A percentile compares a stretch with the other conserved stretches of the same genome.
Evolutionary conservation across 768 basidiomycete species (phyloP).

Genomic region (Tricholoma sp.): DNA sequence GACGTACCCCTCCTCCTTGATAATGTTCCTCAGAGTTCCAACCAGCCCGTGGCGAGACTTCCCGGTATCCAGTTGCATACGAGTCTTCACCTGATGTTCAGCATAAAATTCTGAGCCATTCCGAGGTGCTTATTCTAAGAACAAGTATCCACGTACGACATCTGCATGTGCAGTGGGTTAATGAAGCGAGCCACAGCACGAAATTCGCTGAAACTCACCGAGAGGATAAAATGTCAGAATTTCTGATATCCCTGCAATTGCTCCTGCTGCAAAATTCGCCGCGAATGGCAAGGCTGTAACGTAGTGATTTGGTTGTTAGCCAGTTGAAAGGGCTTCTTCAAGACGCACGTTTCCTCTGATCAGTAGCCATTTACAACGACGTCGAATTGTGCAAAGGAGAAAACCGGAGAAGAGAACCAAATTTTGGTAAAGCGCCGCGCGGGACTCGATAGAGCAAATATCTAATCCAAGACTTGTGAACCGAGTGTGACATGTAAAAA

Average conservation of each 20-base stretch:
- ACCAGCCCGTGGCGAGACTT: conserved; percentile 73
- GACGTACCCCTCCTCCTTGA: conserved; percentile 86
- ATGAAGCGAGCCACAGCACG: not conserved
- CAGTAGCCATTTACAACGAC: conserved; percentile 17
- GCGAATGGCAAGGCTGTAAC: conserved; percentile 71
- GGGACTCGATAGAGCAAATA: no score
- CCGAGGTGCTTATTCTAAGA: conserved; percentile 4
- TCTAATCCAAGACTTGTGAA: not conserved
- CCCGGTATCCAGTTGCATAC: conserved; percentile 94
- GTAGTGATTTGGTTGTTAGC: not conserved
- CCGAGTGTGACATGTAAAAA: conserved; percentile 2
- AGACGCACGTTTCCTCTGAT: conserved; percentile 28
- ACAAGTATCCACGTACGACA: conserved; percentile 59
- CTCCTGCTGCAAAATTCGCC: conserved; percentile 92
- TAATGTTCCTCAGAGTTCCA: conserved; percentile 76
- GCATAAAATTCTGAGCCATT: conserved; percentile 3
- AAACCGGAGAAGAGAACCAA: not conserved
- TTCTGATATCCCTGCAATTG: conserved; percentile 88
- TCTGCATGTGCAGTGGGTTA: conserved; percentile 37
- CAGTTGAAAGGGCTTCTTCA: not conserved
- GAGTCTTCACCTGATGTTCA: conserved; percentile 80
- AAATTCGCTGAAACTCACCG: conserved; percentile 37
- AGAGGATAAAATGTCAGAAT: conserved; percentile 87
- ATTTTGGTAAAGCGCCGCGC: not conserved
- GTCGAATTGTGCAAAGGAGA: not conserved